Conservation (phyloP, 345 rosid genomes). For the Nasturtium officinale region DNA sequence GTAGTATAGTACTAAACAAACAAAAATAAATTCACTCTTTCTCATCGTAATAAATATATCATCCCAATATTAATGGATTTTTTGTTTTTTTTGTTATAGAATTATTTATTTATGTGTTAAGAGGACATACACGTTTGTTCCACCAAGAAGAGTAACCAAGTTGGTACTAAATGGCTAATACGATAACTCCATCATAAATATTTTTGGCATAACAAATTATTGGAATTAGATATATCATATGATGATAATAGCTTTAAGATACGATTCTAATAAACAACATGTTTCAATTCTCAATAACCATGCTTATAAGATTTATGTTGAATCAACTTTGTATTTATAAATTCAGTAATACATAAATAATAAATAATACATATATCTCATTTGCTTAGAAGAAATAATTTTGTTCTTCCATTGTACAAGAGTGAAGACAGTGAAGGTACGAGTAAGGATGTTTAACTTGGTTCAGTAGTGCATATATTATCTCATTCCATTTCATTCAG, state of each 20-base stretch:
- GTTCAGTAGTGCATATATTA: no score
- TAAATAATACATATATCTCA: neutral
- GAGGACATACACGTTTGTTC: conserved; percentile 29
- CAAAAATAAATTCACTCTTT: conserved; percentile 1
- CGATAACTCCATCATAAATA: conserved; percentile 19
- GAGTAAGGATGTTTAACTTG: no score
- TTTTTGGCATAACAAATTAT: conserved; percentile 8
- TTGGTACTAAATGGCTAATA: conserved; percentile 29
- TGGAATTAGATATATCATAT: neutral
- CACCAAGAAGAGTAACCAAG: conserved; percentile 34
- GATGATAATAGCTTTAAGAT: neutral
- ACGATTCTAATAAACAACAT: neutral
- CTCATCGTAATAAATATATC: neutral
- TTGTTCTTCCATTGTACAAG: neutral
- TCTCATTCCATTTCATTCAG: no score
- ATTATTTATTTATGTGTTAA: conserved; percentile 6
- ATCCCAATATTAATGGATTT: conserved; percentile 1
- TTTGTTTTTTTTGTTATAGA: neutral
- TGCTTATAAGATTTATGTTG: neutral
- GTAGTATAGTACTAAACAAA: neutral
- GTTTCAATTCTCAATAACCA: neutral
- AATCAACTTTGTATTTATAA: conserved; percentile 10
- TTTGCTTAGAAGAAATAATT: neutral
- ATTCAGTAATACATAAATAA: neutral
- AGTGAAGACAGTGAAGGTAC: neutral